Conservation (phyloP, 805 yeast species). For the Yarrowia phangngaensis region DNA sequence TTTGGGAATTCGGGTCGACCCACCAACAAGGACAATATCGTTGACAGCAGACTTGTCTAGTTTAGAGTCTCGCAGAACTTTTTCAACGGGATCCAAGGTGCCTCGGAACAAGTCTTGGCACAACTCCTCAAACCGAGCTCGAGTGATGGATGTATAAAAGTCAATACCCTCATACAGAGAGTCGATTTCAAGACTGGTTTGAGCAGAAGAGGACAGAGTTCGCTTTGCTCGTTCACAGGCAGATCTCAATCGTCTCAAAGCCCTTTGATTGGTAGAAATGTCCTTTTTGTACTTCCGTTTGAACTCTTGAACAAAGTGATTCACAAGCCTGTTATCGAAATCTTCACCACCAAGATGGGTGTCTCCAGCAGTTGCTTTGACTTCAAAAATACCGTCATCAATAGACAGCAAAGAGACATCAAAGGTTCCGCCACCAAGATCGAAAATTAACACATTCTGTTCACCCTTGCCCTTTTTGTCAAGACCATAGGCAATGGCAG, state of each 20-base stretch:
- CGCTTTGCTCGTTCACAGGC: conserved; percentile 98
- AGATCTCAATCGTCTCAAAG: conserved; percentile 94
- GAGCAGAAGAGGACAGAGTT: no score
- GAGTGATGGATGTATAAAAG: conserved; percentile 89
- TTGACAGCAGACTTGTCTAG: conserved; percentile 80
- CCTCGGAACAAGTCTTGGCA: conserved; percentile 89
- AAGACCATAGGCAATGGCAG: conserved; percentile 97
- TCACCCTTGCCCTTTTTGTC: conserved; percentile 59
- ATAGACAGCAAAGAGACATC: conserved; percentile 89
- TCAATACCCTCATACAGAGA: conserved; percentile 89
- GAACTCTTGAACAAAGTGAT: conserved; percentile 86
- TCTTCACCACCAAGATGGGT: conserved; percentile 94
- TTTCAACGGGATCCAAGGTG: conserved; percentile 88
- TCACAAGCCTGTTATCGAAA: conserved; percentile 92
- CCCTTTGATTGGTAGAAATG: conserved; percentile 46
- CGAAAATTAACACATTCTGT: conserved; percentile 65
- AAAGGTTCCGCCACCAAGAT: conserved; percentile 97
- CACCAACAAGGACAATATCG: conserved; percentile 92
- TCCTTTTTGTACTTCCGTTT: conserved; percentile 96
- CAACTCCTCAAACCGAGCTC: no score
- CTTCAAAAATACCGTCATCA: conserved; percentile 94
- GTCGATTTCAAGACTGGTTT: conserved; percentile 88
- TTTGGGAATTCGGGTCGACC: conserved; percentile 96
- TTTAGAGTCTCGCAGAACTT: conserved; percentile 82
- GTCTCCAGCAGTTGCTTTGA: conserved; percentile 87